Conservation (phyloP, 257 asterid genomes). For the Gynochthodes officinalis region DNA sequence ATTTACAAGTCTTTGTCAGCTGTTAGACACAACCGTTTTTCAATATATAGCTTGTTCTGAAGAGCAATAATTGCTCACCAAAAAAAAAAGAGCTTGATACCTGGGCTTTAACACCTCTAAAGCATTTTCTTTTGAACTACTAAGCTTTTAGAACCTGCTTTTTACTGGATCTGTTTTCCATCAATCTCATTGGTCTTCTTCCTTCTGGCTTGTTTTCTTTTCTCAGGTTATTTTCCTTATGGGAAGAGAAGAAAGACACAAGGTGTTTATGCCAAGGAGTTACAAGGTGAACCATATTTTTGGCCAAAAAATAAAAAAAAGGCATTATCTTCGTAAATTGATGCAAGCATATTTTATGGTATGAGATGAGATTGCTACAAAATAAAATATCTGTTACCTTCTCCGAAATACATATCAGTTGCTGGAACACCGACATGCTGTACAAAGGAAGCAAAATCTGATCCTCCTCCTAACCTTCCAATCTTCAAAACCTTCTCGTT, state of each 20-base stretch:
- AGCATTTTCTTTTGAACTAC: background rate
- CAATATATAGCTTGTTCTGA: background rate
- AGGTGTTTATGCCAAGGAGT: background rate
- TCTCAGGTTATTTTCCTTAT: background rate
- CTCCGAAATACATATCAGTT: constrained; percentile 57
- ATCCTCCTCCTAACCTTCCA: constrained; percentile 76
- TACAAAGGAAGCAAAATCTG: constrained; percentile 75
- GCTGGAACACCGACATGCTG: constrained; percentile 81
- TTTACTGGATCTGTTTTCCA: background rate
- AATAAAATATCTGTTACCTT: constrained; percentile 38
- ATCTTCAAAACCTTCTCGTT: constrained; percentile 33
- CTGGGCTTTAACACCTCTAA: background rate
- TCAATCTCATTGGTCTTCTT: background rate
- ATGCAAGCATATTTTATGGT: constrained; percentile 1
- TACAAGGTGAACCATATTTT: background rate
- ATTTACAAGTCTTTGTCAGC: background rate
- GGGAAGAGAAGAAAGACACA: background rate
- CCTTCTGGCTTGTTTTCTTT: background rate
- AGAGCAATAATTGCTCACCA: background rate
- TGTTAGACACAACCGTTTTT: background rate
- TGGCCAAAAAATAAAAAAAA: too few relatives aligned
- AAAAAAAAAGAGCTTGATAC: background rate
- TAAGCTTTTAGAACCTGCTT: background rate
- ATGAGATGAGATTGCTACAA: background rate
- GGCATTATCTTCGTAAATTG: background rate